Percentiles rank a stretch among this genome's conserved stretches.
Conservation (phyloP, 495 filamentous ascomycete species). For the Penicillium robsamsonii region DNA sequence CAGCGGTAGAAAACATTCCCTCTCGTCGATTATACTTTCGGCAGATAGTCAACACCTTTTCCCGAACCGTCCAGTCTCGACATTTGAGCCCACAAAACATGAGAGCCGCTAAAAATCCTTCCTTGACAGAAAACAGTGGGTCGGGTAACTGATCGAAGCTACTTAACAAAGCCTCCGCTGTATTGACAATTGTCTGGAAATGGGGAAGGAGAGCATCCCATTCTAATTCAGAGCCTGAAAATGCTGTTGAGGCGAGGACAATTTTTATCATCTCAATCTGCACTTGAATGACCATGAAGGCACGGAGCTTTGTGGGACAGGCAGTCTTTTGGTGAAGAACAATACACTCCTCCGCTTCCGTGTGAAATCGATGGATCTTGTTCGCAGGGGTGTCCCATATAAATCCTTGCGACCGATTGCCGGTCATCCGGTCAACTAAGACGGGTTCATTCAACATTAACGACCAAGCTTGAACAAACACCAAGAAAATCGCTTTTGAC, state of each 20-base stretch:
- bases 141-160: not conserved
- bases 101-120: slow-evolving; percentile 1
- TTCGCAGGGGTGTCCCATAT: not conserved
- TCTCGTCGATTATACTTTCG: slow-evolving; percentile 6
- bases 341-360: not conserved
- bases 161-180: not conserved
- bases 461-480: slow-evolving; percentile 1
- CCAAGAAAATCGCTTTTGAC: not conserved
- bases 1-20: not conserved
- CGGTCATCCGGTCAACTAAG: not conserved
- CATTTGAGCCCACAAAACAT: slow-evolving; percentile 14
- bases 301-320: not conserved
- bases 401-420: not conserved
- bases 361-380: not conserved
- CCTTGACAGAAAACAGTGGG: slow-evolving; percentile 8
- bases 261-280: not conserved
- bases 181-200: not conserved
- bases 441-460: not conserved
- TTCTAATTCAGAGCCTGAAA: not conserved
- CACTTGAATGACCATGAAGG: not conserved
- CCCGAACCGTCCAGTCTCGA: slow-evolving; percentile 12
- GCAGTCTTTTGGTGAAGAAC: not conserved
- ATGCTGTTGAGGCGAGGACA: not conserved
- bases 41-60: slow-evolving; percentile 6
- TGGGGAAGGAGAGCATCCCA: slow-evolving; percentile 5